A percentile compares a stretch with the other conserved stretches of the same genome.
phyloP scores from a whole-genome alignment of 2,329 filamentous ascomycete species.

The Simplicillium aogashimaense region DNA sequence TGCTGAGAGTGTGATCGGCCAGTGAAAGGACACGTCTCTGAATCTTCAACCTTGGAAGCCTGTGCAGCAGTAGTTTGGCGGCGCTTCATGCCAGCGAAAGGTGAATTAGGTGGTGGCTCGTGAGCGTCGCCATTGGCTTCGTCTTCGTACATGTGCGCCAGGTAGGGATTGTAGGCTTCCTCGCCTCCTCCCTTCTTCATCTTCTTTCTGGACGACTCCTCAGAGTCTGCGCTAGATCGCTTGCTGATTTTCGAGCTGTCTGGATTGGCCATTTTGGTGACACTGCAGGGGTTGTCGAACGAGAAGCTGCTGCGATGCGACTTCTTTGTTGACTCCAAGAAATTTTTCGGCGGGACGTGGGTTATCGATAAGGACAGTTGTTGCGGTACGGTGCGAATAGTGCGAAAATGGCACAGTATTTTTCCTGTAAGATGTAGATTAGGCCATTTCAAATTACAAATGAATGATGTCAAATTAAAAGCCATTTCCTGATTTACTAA shows the following conservation, averaged over 20 bases:
- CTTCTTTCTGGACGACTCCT: constrained; percentile 33
- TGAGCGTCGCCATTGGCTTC: constrained; percentile 12
- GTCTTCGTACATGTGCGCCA: constrained; percentile 75
- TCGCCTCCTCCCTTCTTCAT: constrained; percentile 24
- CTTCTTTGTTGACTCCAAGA: no score
- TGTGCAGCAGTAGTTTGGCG: constrained; percentile 72
- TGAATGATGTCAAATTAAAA: no score
- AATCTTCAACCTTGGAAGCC: constrained; percentile 67
- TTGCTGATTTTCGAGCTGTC: constrained; percentile 27
- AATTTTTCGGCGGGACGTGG: no score
- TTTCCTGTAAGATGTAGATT: no score
- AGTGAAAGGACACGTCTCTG: constrained; percentile 78
- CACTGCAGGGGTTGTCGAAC: no score
- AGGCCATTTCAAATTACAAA: no score
- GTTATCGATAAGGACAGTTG: no score
- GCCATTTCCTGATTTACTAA: no score
- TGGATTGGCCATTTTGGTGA: constrained; percentile 28
- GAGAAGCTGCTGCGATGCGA: no score
- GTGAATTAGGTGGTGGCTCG: constrained; percentile 27
- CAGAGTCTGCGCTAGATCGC: constrained; percentile 32
- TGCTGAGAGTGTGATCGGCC: constrained; percentile 63
- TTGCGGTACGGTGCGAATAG: no score
- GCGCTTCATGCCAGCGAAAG: constrained; percentile 59
- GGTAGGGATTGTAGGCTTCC: constrained; percentile 65
- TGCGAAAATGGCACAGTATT: no score